Evolutionary conservation across 2,329 filamentous ascomycete genomes (phyloP), one percentile per base, ranked within the genome.

Genomic region (Teratosphaeria destructans): DNA sequence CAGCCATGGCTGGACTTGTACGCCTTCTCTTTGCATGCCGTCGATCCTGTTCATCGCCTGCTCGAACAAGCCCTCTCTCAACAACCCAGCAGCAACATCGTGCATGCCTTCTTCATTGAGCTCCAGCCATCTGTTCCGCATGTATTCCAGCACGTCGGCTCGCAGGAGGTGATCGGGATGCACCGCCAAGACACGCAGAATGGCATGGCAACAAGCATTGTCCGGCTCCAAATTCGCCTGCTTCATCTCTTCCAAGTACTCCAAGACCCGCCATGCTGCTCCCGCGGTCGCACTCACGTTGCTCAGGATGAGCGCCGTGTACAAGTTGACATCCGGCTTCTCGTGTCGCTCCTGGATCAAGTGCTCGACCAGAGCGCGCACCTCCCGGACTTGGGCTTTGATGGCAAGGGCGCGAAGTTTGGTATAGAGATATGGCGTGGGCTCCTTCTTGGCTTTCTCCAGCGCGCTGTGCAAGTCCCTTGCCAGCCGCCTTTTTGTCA

Each of bases 131-230:
- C 84, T 80, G 59, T 84, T 79, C 67, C 84, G 83, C 87, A 94
- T 90, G 59, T 86, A 85, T 58, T 83, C 76, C 47, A 96, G 76
- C 3, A 96, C 80, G 39, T 86, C 80, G 57, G 83, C 81, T 39
- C 91, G 85, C 27, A 94, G 76, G 5, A 90, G 65, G 66, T 95
- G 93, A 73, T 97, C 89, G 0, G 93, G 90, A 71, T 97, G 94
- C 8, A 94, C 83, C 0, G 89, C 84, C 27, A 96, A 78, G 70
- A 87, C 85, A 72, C 85, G 83, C 47, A 96, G 75, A 2, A 87
- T 83, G 62, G 83, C 83, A 72, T 92, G 86, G 67, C 89, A 93
- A 2, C 88, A 80, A 3, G 79, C 78, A 0, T 81, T 79, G 64
- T 90, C 88, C 7, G 84, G 79, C 52, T 82, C 75, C 53, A 96